These are phyloP conservation scores for Paramecium pentaurelia DNA, from an alignment of 73 alveolate species.

Conservation along the genomic window DNA sequence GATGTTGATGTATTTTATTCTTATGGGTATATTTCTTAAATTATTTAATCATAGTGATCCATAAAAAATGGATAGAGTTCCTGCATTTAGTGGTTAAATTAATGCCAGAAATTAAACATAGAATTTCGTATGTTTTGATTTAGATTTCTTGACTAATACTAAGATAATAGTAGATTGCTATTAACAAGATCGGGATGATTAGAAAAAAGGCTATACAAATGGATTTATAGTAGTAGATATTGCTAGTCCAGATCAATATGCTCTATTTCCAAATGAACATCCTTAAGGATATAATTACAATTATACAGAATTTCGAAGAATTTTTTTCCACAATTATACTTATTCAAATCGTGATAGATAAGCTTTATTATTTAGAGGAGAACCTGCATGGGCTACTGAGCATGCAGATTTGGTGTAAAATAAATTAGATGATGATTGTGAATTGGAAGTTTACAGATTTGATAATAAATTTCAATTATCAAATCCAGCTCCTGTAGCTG, in stretches of 20 bases:
- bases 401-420: not conserved
- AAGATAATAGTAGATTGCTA: not conserved
- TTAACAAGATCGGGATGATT: not conserved
- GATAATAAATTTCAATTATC: not conserved
- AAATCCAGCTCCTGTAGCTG: not conserved
- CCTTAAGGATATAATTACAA: not conserved
- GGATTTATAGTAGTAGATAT: not conserved
- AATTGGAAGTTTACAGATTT: not conserved
- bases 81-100: not conserved
- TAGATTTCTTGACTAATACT: not conserved
- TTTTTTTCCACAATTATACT: not conserved
- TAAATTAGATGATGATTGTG: not conserved
- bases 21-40: not conserved
- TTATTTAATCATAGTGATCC: not conserved
- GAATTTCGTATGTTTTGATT: not conserved
- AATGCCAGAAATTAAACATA: not conserved
- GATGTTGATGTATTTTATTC: not conserved
- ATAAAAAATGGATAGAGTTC: not conserved
- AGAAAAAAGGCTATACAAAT: not conserved
- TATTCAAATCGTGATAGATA: not conserved
- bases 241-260: not conserved
- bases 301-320: not conserved
- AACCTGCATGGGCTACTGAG: not conserved
- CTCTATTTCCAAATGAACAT: not conserved
- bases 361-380: not conserved